Evolutionary conservation across 345 rosid species (phyloP), one percentile per base, ranked within the genome.

Genomic region (Moricandia arvensis): DNA sequence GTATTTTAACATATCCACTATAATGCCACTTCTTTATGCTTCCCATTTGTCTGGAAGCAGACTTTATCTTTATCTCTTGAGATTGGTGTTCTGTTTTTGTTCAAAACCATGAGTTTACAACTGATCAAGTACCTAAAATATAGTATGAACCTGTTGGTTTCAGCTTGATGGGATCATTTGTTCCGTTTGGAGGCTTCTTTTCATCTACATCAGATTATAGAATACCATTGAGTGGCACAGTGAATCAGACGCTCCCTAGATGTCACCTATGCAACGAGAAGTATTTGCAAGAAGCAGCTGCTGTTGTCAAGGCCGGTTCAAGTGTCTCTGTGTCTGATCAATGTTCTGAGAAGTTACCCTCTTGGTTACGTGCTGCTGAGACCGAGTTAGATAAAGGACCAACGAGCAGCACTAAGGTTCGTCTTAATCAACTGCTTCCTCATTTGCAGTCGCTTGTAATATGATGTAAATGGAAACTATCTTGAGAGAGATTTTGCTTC

Each of bases 81-180:
- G 18, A 57, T 17, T 63, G 13, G 31, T 75, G 53, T 75, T 62
- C 12, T 59, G 73, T 66, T 49, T 29, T 29, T 15, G 45, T 35
- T 54, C 60, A 45, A 60, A 60, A 27, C 13, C 35, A 41, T 70
- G 10, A 26, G 7, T 35, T 41, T 47, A 13, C 16, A 21, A 61
- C 47, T 49, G 34, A 33, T 18, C 60, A 62, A 8, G 60, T n/a
- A 30, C 5, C 41, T 70, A 38, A 59, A 35, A 47, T 29, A 7
- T 63, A 54, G 15, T 17, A 80, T 79, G 80, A 75, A 70, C 66
- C 77, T 71, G 75, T 82, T 65, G 83, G 75, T 35, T 86, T 31
- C 91, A 86, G 93, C 86, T 88, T 88, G 77, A 82, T 90, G 92
- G 86, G 82, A 69, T 90, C 96, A 0, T 88, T 88, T 71, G 87